Evolutionary conservation across 495 filamentous ascomycete genomes (phyloP).

Genomic region (Chaetomidium leptoderma): DNA sequence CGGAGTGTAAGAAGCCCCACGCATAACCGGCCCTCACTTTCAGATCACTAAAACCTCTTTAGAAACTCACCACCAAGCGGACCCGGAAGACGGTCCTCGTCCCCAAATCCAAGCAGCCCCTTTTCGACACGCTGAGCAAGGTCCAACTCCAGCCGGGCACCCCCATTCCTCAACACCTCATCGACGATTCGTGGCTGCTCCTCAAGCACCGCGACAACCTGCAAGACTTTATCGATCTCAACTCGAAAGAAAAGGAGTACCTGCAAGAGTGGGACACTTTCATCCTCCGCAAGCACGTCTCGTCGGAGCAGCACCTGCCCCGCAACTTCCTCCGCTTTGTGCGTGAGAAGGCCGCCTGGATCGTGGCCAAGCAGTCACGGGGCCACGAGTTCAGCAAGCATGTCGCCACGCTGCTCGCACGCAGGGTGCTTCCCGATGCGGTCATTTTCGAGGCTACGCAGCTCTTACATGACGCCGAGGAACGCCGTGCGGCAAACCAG

Average conservation of each 20-base stretch:
- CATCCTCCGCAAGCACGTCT: constrained; percentile 43
- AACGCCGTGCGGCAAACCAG: background rate
- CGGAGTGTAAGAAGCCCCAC: background rate
- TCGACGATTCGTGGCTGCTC: constrained; percentile 48
- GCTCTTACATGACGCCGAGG: constrained; percentile 36
- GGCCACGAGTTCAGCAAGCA: constrained; percentile 46
- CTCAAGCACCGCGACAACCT: constrained; percentile 51
- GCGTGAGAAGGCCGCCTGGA: constrained; percentile 41
- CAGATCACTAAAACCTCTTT: background rate
- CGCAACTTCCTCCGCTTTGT: constrained; percentile 44
- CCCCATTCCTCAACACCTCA: constrained; percentile 37
- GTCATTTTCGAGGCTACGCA: constrained; percentile 34
- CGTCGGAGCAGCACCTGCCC: constrained; percentile 44
- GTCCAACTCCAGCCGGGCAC: constrained; percentile 43
- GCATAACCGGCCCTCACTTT: background rate
- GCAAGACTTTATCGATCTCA: constrained; percentile 48
- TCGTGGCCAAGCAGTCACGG: constrained; percentile 36
- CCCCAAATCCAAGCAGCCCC: constrained; percentile 46
- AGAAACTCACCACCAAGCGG: constrained; percentile 13
- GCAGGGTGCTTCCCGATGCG: constrained; percentile 36
- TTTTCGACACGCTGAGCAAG: constrained; percentile 50
- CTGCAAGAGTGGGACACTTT: constrained; percentile 50
- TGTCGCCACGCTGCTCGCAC: constrained; percentile 41
- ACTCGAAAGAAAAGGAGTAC: constrained; percentile 49
- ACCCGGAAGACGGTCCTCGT: constrained; percentile 34